phyloP scores from a whole-genome alignment of 1,284 basidiomycete species.

The Tylopilus sp. region DNA sequence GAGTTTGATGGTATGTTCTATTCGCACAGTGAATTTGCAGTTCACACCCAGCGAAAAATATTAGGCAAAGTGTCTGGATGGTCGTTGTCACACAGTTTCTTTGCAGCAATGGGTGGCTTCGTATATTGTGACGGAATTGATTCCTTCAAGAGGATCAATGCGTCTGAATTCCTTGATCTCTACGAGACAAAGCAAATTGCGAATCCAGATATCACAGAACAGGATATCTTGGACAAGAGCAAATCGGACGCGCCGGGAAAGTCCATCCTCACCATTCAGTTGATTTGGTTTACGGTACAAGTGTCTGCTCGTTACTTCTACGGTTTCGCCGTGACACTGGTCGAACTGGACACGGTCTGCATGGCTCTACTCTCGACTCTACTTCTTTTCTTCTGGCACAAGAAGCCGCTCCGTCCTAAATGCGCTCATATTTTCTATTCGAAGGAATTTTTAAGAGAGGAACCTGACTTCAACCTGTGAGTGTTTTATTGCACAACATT shows the following conservation, averaged over 20 bases:
- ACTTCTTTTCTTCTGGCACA: background rate
- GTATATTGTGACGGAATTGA: background rate
- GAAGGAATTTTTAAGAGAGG: too few species aligned
- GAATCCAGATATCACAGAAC: background rate
- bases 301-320: background rate
- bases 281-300: background rate
- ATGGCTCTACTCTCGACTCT: background rate
- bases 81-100: slow-evolving; percentile 5
- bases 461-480: background rate
- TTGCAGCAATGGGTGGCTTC: slow-evolving; percentile 5
- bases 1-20: background rate
- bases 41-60: too few species aligned
- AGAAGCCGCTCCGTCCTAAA: slow-evolving; percentile 4
- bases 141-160: background rate
- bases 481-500: background rate
- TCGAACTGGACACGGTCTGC: slow-evolving; percentile 1
- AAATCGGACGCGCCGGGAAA: background rate
- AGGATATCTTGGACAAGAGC: slow-evolving; percentile 1
- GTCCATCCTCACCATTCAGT: background rate
- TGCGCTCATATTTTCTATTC: background rate
- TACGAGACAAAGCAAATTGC: slow-evolving; percentile 1
- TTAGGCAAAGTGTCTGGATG: background rate
- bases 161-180: background rate
- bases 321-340: background rate
- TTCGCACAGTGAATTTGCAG: too few species aligned